Conservation (phyloP, 1,139 yeast species). For the Zygosaccharomyces pseudobailii region DNA sequence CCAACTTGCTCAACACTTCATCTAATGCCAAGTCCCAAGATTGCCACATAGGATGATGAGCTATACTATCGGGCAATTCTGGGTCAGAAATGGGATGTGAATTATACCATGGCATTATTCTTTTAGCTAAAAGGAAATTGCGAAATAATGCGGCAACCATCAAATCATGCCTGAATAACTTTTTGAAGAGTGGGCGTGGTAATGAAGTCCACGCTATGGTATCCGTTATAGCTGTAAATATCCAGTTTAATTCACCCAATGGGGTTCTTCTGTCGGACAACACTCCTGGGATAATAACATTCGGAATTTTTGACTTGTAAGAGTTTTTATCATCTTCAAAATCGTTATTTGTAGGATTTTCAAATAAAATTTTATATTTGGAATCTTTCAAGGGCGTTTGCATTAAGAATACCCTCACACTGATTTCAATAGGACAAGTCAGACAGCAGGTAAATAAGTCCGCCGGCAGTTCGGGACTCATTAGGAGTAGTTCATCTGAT, state of each 20-base stretch:
- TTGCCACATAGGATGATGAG: conserved; percentile 93
- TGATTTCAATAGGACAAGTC: conserved; percentile 92
- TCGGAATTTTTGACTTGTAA: conserved; percentile 38
- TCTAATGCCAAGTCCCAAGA: conserved; percentile 98
- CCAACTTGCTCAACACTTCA: conserved; percentile 74
- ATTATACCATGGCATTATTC: conserved; percentile 90
- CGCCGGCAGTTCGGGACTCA: conserved; percentile 95
- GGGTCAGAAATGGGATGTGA: conserved; percentile 97
- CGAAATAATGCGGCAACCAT: conserved; percentile 96
- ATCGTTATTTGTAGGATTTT: conserved; percentile 31
- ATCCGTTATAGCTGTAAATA: conserved; percentile 95
- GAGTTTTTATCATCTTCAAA: conserved; percentile 34
- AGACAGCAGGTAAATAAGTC: conserved; percentile 92
- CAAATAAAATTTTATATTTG: conserved; percentile 51
- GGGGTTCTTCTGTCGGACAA: conserved; percentile 92
- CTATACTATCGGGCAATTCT: conserved; percentile 74
- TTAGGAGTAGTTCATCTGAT: conserved; percentile 79
- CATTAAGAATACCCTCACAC: conserved; percentile 87
- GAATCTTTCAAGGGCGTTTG: conserved; percentile 67
- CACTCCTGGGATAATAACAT: conserved; percentile 79
- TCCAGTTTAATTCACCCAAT: conserved; percentile 94
- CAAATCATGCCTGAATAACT: conserved; percentile 87
- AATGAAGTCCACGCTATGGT: conserved; percentile 96
- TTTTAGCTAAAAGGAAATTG: conserved; percentile 82
- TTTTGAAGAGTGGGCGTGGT: conserved; percentile 81